These are phyloP conservation scores for Clathrus columnatus DNA, from an alignment of 768 basidiomycete species.

Conservation along the genomic window DNA sequence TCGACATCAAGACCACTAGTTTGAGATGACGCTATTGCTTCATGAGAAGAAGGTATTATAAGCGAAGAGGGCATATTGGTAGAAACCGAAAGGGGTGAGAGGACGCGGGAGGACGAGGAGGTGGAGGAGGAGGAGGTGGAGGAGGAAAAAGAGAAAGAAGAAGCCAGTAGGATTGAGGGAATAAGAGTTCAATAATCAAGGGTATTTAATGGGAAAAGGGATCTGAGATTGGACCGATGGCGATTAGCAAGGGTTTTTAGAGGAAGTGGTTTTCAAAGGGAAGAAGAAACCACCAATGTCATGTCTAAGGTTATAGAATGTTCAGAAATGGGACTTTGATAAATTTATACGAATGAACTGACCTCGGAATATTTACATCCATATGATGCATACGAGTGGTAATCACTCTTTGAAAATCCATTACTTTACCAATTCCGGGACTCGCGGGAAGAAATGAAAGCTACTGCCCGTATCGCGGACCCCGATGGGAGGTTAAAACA, in stretches of 20 bases:
- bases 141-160: neutral
- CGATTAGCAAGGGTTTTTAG: neutral
- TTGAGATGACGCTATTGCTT: neutral
- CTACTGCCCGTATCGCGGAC: neutral
- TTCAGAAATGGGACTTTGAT: neutral
- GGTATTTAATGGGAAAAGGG: too few species aligned
- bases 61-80: neutral
- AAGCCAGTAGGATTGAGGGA: too few species aligned
- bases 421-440: conserved; percentile 6
- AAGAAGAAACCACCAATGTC: neutral
- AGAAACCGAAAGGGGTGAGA: neutral
- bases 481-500: neutral
- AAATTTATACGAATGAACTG: neutral
- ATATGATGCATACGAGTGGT: neutral
- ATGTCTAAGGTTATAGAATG: neutral
- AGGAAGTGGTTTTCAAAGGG: too few species aligned
- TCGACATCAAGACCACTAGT: neutral
- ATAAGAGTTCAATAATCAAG: too few species aligned
- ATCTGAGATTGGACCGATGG: too few species aligned
- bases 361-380: neutral
- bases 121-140: neutral
- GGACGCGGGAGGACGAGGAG: neutral
- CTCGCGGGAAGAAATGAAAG: conserved; percentile 9
- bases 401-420: neutral
- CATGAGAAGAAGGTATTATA: neutral